These are phyloP conservation scores for Pythium brassicae DNA, from an alignment of 352 stramenopile species.

Conservation along the genomic window DNA sequence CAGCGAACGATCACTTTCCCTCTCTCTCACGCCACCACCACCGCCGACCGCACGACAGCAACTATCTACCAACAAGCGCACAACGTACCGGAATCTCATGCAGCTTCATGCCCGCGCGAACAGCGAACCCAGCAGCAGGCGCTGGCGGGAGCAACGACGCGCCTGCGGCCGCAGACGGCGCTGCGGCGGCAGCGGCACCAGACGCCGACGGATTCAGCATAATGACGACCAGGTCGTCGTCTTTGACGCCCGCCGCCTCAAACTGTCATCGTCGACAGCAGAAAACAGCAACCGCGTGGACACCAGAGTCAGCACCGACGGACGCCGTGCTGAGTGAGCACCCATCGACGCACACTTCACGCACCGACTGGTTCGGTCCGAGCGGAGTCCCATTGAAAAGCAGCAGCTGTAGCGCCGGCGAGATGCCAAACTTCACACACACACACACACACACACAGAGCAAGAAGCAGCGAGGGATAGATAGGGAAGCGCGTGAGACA, in stretches of 20 bases:
- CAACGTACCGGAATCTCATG: slow-evolving; percentile 69
- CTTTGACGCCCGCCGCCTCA: slow-evolving; percentile 57
- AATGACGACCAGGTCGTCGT: slow-evolving; percentile 72
- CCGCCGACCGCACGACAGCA: too few species aligned
- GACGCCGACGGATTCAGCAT: slow-evolving; percentile 29
- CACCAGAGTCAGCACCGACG: neutral
- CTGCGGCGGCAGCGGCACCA: slow-evolving; percentile 2
- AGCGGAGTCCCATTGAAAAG: slow-evolving; percentile 60
- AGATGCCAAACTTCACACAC: slow-evolving; percentile 74
- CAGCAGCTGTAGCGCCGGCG: slow-evolving; percentile 43
- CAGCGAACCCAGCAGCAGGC: slow-evolving; percentile 21
- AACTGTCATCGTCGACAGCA: slow-evolving; percentile 36
- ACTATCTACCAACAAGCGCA: too few species aligned
- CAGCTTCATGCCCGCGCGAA: slow-evolving; percentile 65
- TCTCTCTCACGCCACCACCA: neutral
- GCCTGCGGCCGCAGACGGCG: slow-evolving; percentile 4
- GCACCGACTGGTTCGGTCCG: slow-evolving; percentile 47
- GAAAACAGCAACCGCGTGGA: neutral
- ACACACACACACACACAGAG: slow-evolving; percentile 2
- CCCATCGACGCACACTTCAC: neutral
- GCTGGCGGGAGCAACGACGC: slow-evolving; percentile 10
- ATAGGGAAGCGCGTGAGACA: neutral
- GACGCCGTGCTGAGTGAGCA: neutral
- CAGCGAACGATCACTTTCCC: neutral
- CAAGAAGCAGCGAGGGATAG: neutral